Evolutionary conservation across 306 rosid genomes (phyloP).

Genomic region (Prunus armeniaca): DNA sequence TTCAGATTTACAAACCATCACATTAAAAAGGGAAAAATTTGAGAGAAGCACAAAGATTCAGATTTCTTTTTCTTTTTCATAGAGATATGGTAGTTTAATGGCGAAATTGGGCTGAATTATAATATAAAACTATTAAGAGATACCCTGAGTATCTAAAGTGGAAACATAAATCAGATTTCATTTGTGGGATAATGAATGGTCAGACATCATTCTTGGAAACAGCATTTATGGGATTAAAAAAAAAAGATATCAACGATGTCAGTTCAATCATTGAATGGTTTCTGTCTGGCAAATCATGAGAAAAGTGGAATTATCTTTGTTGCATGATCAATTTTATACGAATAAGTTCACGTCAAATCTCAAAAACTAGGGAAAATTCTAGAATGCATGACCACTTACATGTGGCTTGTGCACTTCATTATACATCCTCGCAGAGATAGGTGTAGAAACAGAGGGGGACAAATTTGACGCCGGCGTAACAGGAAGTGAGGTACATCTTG

Average conservation of each 20-base stretch:
- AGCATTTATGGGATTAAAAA: neutral
- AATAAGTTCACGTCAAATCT: slow-evolving; percentile 16
- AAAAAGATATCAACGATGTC: neutral
- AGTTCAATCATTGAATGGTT: neutral
- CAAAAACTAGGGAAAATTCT: slow-evolving; percentile 14
- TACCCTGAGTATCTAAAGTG: neutral
- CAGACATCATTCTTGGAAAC: neutral
- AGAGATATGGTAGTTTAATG: neutral
- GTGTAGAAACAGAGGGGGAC: slow-evolving; percentile 64
- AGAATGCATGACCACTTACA: slow-evolving; percentile 44
- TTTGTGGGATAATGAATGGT: neutral
- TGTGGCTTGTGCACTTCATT: slow-evolving; percentile 52
- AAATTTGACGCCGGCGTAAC: slow-evolving; percentile 62
- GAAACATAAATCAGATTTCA: neutral
- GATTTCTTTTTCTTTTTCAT: neutral
- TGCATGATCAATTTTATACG: neutral
- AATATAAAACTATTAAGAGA: neutral
- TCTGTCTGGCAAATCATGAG: neutral
- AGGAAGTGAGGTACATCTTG: slow-evolving; percentile 83
- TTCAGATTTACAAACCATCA: neutral
- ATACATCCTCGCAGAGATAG: slow-evolving; percentile 66
- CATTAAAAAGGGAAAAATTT: neutral
- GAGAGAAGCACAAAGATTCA: neutral
- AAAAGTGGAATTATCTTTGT: neutral
- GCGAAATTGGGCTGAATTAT: neutral